Conservation (phyloP, 345 rosid genomes). For the Cardiospermum halicacabum region DNA sequence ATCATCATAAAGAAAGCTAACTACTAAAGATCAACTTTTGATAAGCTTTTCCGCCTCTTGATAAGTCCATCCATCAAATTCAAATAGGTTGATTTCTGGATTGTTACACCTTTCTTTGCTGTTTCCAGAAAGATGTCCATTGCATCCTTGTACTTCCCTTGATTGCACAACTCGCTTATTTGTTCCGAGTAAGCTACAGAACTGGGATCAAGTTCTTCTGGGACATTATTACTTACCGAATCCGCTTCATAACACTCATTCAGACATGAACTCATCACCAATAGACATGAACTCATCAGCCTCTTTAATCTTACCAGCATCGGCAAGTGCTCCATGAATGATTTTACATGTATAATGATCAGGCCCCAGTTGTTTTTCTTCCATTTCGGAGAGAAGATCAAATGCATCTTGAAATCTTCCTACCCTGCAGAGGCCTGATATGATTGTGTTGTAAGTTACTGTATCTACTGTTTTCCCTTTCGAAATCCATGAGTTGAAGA, state of each 20-base stretch:
- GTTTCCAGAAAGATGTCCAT: constrained; percentile 35
- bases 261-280: constrained; percentile 50
- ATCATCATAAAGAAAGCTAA: neutral
- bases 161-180: constrained; percentile 61
- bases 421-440: constrained; percentile 60
- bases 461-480: constrained; percentile 53
- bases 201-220: constrained; percentile 32
- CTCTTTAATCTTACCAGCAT: constrained; percentile 51
- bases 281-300: constrained; percentile 53
- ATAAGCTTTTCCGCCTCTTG: constrained; percentile 48
- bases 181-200: constrained; percentile 45
- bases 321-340: constrained; percentile 43
- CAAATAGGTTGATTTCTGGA: constrained; percentile 39
- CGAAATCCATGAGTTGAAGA: constrained; percentile 58
- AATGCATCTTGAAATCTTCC: constrained; percentile 69
- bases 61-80: constrained; percentile 50
- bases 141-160: constrained; percentile 55
- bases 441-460: constrained; percentile 75
- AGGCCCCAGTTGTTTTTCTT: constrained; percentile 52
- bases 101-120: constrained; percentile 31
- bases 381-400: constrained; percentile 64
- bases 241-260: constrained; percentile 26
- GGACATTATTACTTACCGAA: constrained; percentile 17
- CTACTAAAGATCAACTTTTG: constrained; percentile 17
- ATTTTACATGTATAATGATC: constrained; percentile 62